Base-by-base conservation (phyloP, 371 early-diverging fungal species). In the Mortierella sp. region DNA sequence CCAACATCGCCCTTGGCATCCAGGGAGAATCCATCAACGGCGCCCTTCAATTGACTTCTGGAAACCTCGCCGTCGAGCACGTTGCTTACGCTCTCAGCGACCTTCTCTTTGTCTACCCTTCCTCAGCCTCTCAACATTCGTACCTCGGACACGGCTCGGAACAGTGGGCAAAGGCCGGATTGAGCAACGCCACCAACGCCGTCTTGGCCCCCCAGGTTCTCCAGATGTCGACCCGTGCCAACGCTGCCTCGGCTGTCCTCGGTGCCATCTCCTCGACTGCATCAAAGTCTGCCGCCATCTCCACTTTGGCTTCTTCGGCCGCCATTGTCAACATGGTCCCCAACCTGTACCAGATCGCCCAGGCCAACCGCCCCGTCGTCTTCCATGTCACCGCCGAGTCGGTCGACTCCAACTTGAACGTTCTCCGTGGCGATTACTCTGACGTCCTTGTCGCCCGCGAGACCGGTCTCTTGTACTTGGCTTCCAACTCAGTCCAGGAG, bases 321-420 rank as follows among this genome's bases (percentile, higher is more conserved):
- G 95, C 96, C 0, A 90, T 98, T 64, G 88, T 94, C 19, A 91
- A 92, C 71, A 95, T 98, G 96, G 91, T 95, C 50, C 95, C 96
- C 46, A 93, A 95, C 81, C 89, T 98, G 86, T 91, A 94, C 76
- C 90, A 90, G 59, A 93, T 97, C 54, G 93, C 92, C 28, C 85
- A 89, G 26, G 88, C 90, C 24, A 86, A 88, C 54, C 90, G 91
- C 55, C 94, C 95, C 16, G 92, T 94, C 43, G 97, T 97, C 10
- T 91, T 98, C 84, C 97, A 98, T 82, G 95, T 96, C 5, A 90
- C 93, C 26, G 92, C 95, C 50, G 92, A 94, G 77, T 90, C 91
- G 4, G 86, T 93, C 61, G 93, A 93, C 77, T 86, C 92, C 53
- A 89, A 91, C 19, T 82, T 95, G 76, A 90, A 90, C 28, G 85